A percentile compares a stretch with the other conserved stretches of the same genome.
Evolutionary conservation across 177 flowering plant species (phyloP).

Genomic region (Vitis hybrid): DNA sequence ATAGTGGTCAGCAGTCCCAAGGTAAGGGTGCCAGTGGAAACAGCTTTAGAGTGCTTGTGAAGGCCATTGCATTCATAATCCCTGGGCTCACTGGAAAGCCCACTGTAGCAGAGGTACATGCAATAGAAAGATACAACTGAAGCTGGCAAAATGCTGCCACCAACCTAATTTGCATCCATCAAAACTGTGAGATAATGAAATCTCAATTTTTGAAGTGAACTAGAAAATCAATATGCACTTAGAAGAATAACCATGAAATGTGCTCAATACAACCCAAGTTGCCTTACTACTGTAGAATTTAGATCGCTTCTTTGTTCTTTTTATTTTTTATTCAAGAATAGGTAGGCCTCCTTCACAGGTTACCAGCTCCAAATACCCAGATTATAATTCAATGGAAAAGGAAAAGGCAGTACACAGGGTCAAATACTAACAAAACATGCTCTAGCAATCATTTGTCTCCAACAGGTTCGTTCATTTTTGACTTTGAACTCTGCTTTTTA

Average conservation of each 20-base stretch:
- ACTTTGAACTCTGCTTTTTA: no score
- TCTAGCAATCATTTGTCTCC: no score
- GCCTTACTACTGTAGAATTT: no score
- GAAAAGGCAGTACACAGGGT: no score
- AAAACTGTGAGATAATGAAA: not conserved
- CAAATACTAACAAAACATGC: no score
- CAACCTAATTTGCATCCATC: constrained; percentile 48
- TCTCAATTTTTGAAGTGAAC: not conserved
- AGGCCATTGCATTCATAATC: constrained; percentile 95
- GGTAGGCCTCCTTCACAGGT: no score
- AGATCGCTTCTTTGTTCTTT: no score
- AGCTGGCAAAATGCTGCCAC: constrained; percentile 93
- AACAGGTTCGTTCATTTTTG: no score
- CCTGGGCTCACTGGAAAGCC: constrained; percentile 95
- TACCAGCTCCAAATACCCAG: no score
- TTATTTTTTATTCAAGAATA: no score
- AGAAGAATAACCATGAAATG: not conserved
- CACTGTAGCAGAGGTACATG: constrained; percentile 93
- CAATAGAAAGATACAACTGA: constrained; percentile 88
- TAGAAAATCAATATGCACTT: not conserved
- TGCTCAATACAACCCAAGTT: no score
- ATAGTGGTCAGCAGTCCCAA: constrained; percentile 83
- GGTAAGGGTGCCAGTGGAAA: constrained; percentile 76
- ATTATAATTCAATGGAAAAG: no score
- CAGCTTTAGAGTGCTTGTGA: constrained; percentile 85